A percentile compares a stretch with the other conserved stretches of the same genome.
phyloP scores from a whole-genome alignment of 257 asterid species.

The Lavandula angustifolia region DNA sequence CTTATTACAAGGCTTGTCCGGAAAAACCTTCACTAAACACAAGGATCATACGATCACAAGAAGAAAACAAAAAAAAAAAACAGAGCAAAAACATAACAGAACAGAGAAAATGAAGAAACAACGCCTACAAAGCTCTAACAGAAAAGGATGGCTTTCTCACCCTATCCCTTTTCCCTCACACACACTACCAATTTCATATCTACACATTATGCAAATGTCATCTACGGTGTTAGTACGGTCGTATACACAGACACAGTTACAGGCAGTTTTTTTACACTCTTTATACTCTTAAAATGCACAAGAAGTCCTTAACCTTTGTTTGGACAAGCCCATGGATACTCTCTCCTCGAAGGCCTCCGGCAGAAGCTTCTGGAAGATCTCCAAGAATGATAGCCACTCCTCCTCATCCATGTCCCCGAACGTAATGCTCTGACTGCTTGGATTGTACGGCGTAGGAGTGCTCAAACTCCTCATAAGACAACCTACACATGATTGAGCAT shows the following conservation, averaged over 20 bases:
- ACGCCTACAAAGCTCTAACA: slow-evolving; percentile 33
- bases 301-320: slow-evolving; percentile 81
- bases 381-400: slow-evolving; percentile 72
- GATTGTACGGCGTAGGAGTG: slow-evolving; percentile 49
- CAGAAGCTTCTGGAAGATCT: slow-evolving; percentile 53
- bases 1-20: slow-evolving; percentile 14
- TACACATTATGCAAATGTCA: slow-evolving; percentile 38
- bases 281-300: slow-evolving; percentile 60
- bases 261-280: slow-evolving; percentile 13
- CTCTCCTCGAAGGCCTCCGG: slow-evolving; percentile 69
- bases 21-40: slow-evolving; percentile 13
- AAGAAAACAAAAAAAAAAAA: not conserved
- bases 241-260: slow-evolving; percentile 30
- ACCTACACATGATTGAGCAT: slow-evolving; percentile 12
- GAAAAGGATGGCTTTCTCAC: slow-evolving; percentile 56
- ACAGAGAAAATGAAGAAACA: slow-evolving; percentile 4
- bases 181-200: slow-evolving; percentile 26
- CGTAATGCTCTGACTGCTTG: slow-evolving; percentile 55
- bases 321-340: slow-evolving; percentile 65
- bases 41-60: not conserved
- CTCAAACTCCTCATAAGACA: slow-evolving; percentile 73
- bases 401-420: slow-evolving; percentile 70
- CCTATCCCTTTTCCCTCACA: slow-evolving; percentile 51
- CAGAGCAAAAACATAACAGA: slow-evolving; percentile 18
- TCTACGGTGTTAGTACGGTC: slow-evolving; percentile 26